phyloP scores from a whole-genome alignment of 305 asterid species.

The Salvia sclarea region DNA sequence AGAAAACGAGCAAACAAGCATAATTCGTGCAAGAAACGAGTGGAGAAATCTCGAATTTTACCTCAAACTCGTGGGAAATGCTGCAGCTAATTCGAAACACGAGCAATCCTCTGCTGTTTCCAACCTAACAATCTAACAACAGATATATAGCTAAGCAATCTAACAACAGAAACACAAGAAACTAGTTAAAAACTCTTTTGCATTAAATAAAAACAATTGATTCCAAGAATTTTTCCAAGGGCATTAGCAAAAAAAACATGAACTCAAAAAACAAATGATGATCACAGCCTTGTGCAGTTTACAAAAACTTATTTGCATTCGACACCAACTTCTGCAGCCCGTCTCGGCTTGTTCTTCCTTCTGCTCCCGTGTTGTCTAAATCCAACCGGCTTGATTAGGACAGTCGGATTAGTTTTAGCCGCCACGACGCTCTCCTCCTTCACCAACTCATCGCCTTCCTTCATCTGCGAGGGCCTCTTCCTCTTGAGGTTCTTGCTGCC shows the following conservation, averaged over 20 bases:
- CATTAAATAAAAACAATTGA: slow-evolving; percentile 30
- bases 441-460: slow-evolving; percentile 48
- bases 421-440: slow-evolving; percentile 50
- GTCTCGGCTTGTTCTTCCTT: slow-evolving; percentile 86
- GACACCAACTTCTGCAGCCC: slow-evolving; percentile 95
- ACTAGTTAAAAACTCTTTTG: slow-evolving; percentile 24
- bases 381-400: slow-evolving; percentile 51
- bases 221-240: slow-evolving; percentile 36
- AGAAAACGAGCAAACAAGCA: neutral
- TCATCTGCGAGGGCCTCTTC: slow-evolving; percentile 54
- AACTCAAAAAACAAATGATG: slow-evolving; percentile 21
- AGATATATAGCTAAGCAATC: neutral
- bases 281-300: slow-evolving; percentile 5
- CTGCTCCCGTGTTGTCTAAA: slow-evolving; percentile 74
- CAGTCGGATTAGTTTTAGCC: slow-evolving; percentile 37
- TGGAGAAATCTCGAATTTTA: neutral
- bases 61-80: slow-evolving; percentile 25
- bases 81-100: slow-evolving; percentile 3
- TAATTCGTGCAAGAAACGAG: neutral
- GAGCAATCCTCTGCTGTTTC: neutral
- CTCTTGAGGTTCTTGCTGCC: slow-evolving; percentile 59
- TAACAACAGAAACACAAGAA: slow-evolving; percentile 16
- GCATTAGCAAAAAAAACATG: slow-evolving; percentile 36
- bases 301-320: slow-evolving; percentile 65
- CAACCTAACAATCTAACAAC: neutral